phyloP scores from a whole-genome alignment of 805 yeast genomes.

The Jamesozyma lodderae region DNA sequence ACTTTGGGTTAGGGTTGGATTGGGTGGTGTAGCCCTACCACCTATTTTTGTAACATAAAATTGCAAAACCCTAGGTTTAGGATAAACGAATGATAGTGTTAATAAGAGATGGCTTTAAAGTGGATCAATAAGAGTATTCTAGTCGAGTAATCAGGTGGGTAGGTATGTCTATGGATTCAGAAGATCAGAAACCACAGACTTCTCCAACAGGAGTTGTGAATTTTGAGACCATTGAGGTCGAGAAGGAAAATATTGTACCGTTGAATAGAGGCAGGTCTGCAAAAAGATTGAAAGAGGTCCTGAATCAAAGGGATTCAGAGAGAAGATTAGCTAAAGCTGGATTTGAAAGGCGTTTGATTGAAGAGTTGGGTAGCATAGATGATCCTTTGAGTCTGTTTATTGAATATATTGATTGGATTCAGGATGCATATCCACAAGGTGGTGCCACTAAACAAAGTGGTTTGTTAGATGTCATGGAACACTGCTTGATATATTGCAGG shows the following conservation, averaged over 20 bases:
- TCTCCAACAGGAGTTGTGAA: slow-evolving; percentile 14
- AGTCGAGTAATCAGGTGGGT: too few species aligned
- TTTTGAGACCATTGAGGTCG: slow-evolving; percentile 43
- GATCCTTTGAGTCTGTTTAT: slow-evolving; percentile 72
- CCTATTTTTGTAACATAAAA: too few species aligned
- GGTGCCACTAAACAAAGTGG: slow-evolving; percentile 54
- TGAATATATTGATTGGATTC: slow-evolving; percentile 65
- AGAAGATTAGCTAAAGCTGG: slow-evolving; percentile 19
- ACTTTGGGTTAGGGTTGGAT: too few species aligned
- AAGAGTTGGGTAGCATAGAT: slow-evolving; percentile 49
- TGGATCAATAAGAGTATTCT: too few species aligned
- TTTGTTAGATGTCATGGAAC: slow-evolving; percentile 53
- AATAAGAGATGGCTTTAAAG: too few species aligned
- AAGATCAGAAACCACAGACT: too few species aligned
- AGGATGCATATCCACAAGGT: slow-evolving; percentile 52
- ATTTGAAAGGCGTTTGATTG: slow-evolving; percentile 38
- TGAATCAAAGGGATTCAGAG: slow-evolving; percentile 16
- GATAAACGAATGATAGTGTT: too few species aligned
- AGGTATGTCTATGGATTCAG: too few species aligned
- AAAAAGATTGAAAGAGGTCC: slow-evolving; percentile 39
- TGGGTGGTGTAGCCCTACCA: too few species aligned
- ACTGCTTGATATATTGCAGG: slow-evolving; percentile 60
- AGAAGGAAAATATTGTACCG: slow-evolving; percentile 73
- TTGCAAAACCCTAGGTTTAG: too few species aligned
- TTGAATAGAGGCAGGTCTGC: slow-evolving; percentile 63